Percentiles rank a stretch among this genome's conserved stretches.
phyloP scores from a whole-genome alignment of 768 basidiomycete genomes.

The Clathrus columnatus region DNA sequence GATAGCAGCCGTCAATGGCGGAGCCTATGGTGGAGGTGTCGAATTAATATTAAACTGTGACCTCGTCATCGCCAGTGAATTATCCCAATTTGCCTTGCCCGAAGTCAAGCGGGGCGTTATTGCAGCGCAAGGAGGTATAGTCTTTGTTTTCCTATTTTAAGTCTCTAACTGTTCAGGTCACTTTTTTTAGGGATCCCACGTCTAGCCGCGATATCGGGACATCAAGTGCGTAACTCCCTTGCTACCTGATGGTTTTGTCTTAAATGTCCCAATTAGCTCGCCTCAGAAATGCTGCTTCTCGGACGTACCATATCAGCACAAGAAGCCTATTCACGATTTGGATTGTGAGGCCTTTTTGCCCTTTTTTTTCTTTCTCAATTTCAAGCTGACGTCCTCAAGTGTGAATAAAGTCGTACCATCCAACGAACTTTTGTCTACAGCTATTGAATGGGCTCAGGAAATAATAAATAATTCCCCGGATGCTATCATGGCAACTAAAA shows the following conservation, averaged over 20 bases:
- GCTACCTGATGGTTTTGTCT: neutral
- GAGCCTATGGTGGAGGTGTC: conserved; percentile 46
- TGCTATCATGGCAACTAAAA: conserved; percentile 67
- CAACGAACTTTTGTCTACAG: conserved; percentile 46
- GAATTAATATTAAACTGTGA: conserved; percentile 73
- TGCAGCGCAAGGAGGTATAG: conserved; percentile 62
- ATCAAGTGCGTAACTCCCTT: conserved; percentile 46
- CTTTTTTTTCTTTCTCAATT: conserved; percentile 6
- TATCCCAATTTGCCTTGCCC: conserved; percentile 63
- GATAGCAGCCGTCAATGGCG: conserved; percentile 75
- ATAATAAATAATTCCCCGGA: conserved; percentile 68
- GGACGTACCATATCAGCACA: conserved; percentile 59
- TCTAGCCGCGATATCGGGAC: conserved; percentile 54
- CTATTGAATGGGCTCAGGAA: conserved; percentile 50
- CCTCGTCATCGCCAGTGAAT: conserved; percentile 57
- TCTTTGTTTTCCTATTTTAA: conserved; percentile 8
- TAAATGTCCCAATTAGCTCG: conserved; percentile 37
- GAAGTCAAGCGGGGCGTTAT: conserved; percentile 75
- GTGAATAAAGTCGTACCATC: conserved; percentile 63
- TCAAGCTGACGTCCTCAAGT: conserved; percentile 26
- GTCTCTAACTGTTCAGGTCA: neutral
- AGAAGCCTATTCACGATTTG: conserved; percentile 61
- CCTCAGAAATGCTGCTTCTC: conserved; percentile 66
- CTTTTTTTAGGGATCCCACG: conserved; percentile 52
- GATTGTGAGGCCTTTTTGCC: conserved; percentile 49